A percentile compares a stretch with the other conserved stretches of the same genome.
These are phyloP conservation scores for Fusarium pilosicola DNA, from an alignment of 2,329 filamentous ascomycete genomes.

Conservation along the genomic window DNA sequence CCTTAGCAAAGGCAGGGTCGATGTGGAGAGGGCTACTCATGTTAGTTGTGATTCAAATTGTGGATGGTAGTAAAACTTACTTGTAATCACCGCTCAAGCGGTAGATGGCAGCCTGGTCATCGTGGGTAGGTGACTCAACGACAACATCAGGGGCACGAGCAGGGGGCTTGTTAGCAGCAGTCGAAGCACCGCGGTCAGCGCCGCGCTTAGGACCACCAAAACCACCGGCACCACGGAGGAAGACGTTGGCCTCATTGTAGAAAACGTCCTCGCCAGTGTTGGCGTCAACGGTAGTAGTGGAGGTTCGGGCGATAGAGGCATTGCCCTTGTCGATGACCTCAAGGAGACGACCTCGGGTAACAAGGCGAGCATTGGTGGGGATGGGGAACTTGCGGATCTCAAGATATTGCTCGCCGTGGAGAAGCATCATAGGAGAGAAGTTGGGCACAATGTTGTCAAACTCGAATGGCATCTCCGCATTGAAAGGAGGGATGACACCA, in stretches of 20 bases:
- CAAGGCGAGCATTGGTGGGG: slow-evolving; percentile 81
- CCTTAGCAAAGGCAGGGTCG: slow-evolving; percentile 92
- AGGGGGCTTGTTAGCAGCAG: slow-evolving; percentile 81
- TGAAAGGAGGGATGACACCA: slow-evolving; percentile 94
- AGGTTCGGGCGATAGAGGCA: slow-evolving; percentile 83
- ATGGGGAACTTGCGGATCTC: slow-evolving; percentile 93
- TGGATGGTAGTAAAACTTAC: slow-evolving; percentile 48
- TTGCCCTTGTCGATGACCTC: slow-evolving; percentile 97
- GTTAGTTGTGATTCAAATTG: not conserved
- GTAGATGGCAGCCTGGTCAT: slow-evolving; percentile 94
- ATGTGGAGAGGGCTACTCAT: slow-evolving; percentile 81
- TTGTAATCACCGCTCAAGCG: slow-evolving; percentile 94
- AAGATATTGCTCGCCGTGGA: slow-evolving; percentile 98
- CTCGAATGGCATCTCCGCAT: slow-evolving; percentile 81
- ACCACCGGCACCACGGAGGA: slow-evolving; percentile 89
- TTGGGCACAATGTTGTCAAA: slow-evolving; percentile 89
- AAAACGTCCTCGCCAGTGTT: slow-evolving; percentile 90
- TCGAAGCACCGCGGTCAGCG: slow-evolving; percentile 80
- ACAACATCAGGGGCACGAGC: slow-evolving; percentile 81
- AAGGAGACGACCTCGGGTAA: slow-evolving; percentile 82
- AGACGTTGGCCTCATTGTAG: slow-evolving; percentile 95
- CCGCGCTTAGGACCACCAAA: slow-evolving; percentile 87
- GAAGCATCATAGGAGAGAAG: slow-evolving; percentile 98
- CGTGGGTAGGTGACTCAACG: slow-evolving; percentile 84
- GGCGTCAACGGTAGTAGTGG: slow-evolving; percentile 84